These are phyloP conservation scores for Penicillium nucicola DNA, from an alignment of 495 filamentous ascomycete species.

Conservation along the genomic window DNA sequence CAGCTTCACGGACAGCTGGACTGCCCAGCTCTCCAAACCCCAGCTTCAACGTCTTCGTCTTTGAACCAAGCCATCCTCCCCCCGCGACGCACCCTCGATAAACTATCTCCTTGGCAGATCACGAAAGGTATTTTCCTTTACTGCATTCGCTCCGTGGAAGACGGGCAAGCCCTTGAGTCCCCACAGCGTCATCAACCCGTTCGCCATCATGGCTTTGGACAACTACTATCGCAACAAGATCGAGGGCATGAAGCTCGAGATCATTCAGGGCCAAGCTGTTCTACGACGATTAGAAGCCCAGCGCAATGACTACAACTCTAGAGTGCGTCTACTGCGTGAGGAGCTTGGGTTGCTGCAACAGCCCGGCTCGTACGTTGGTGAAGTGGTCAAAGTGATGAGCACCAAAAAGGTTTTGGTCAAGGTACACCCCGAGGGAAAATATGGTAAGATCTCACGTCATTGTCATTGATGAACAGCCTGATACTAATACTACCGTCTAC, in stretches of 20 bases:
- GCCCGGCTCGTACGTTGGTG: slow-evolving; percentile 95
- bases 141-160: slow-evolving; percentile 1
- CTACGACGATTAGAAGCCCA: slow-evolving; percentile 94
- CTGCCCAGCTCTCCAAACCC: slow-evolving; percentile 2
- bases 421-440: slow-evolving; percentile 99
- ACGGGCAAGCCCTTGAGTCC: slow-evolving; percentile 7
- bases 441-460: slow-evolving; percentile 62
- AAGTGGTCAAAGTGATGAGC: slow-evolving; percentile 99
- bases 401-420: slow-evolving; percentile 99
- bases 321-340: slow-evolving; percentile 91
- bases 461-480: not conserved
- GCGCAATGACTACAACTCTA: slow-evolving; percentile 98
- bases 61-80: not conserved
- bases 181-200: slow-evolving; percentile 29
- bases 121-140: not conserved
- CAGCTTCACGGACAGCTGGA: slow-evolving; percentile 6
- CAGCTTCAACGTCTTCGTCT: slow-evolving; percentile 2
- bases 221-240: slow-evolving; percentile 99
- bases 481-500: slow-evolving; percentile 10
- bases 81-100: not conserved
- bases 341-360: slow-evolving; percentile 96
- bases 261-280: slow-evolving; percentile 95
- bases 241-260: slow-evolving; percentile 99
- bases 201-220: slow-evolving; percentile 86
- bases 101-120: not conserved